Conservation (phyloP, 2,329 filamentous ascomycete genomes). For the Colletotrichum sp. region DNA sequence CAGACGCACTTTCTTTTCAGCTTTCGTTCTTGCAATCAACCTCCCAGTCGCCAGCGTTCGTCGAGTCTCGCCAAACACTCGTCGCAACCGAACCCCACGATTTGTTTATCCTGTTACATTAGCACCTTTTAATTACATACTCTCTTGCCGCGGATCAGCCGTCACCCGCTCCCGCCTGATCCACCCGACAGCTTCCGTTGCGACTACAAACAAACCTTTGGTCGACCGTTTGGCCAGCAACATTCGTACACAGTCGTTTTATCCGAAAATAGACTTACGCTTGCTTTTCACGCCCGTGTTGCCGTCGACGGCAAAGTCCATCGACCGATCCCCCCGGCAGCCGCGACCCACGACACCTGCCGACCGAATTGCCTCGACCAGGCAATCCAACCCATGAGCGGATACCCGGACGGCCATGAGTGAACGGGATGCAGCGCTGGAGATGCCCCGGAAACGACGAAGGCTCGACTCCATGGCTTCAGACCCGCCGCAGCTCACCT, state of each 20-base stretch:
- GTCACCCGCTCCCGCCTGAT: background rate
- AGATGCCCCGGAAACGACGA: slow-evolving; percentile 14
- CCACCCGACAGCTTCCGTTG: background rate
- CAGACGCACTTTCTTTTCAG: background rate
- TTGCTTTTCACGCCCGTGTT: background rate
- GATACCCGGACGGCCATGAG: background rate
- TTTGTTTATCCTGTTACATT: background rate
- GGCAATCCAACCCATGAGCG: background rate
- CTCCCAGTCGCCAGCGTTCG: background rate
- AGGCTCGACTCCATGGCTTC: slow-evolving; percentile 8
- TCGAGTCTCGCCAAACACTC: background rate
- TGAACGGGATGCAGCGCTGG: background rate
- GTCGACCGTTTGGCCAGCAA: background rate
- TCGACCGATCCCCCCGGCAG: background rate
- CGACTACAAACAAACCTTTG: background rate
- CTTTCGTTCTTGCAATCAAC: background rate
- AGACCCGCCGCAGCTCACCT: slow-evolving; percentile 17
- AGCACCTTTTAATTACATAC: background rate
- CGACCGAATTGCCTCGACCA: background rate
- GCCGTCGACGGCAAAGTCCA: background rate
- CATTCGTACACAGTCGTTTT: background rate
- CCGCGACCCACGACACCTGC: background rate
- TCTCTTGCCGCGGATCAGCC: background rate
- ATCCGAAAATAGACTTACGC: background rate
- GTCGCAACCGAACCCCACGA: background rate